Evolutionary conservation across 257 asterid species (phyloP).

Genomic region (Solanum medicagineum): DNA sequence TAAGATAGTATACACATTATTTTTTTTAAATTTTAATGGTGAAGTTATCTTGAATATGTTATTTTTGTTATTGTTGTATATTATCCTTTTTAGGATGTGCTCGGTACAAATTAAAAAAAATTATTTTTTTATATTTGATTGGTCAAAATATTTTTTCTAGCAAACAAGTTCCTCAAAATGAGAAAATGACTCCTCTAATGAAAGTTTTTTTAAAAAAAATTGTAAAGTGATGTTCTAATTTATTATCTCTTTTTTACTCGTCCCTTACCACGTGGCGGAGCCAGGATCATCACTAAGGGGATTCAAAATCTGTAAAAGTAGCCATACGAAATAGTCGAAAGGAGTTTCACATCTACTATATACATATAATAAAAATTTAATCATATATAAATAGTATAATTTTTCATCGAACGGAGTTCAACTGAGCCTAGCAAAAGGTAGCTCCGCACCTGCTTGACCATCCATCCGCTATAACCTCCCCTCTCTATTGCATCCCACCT

Average conservation of each 20-base stretch:
- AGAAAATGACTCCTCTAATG: not conserved
- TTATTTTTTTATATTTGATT: not conserved
- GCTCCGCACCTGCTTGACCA: too few species aligned
- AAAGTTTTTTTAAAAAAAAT: not conserved
- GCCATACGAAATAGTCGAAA: too few species aligned
- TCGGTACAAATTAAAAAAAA: not conserved
- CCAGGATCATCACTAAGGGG: too few species aligned
- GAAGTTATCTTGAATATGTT: not conserved
- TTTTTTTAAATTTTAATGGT: not conserved
- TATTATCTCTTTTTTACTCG: not conserved
- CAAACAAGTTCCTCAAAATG: not conserved
- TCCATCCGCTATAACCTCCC: not conserved
- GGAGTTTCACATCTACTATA: too few species aligned
- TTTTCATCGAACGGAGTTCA: too few species aligned
- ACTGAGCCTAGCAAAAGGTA: too few species aligned
- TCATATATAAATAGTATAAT: too few species aligned
- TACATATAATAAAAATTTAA: too few species aligned
- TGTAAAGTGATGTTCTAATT: not conserved
- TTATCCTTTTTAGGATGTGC: not conserved
- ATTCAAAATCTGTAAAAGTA: too few species aligned
- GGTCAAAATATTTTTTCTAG: not conserved
- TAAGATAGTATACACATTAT: not conserved
- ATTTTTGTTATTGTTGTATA: not conserved
- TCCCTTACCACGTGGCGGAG: too few species aligned
- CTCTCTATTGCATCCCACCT: not conserved